A percentile compares a stretch with the other conserved stretches of the same genome.
Evolutionary conservation across 1,139 yeast genomes (phyloP).

Genomic region (Candida dubliniensis): DNA sequence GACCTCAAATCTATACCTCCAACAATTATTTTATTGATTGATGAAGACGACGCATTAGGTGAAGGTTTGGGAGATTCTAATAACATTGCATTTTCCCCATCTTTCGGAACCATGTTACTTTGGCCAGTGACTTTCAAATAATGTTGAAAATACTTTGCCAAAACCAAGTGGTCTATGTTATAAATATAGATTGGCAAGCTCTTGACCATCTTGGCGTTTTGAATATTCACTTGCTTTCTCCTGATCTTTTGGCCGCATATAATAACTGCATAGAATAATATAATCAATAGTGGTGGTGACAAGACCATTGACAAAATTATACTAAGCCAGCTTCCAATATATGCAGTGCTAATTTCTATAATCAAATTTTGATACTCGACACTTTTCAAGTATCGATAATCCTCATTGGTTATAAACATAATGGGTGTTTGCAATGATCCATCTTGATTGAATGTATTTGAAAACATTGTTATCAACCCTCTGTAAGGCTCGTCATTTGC

Average conservation of each 20-base stretch:
- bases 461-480: constrained; percentile 47
- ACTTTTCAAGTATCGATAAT: constrained; percentile 24
- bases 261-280: constrained; percentile 35
- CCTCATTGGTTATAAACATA: constrained; percentile 41
- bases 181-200: constrained; percentile 42
- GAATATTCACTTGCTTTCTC: constrained; percentile 27
- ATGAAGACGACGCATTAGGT: constrained; percentile 21
- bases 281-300: constrained; percentile 45
- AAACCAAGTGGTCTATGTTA: constrained; percentile 37
- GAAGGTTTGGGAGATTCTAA: constrained; percentile 16
- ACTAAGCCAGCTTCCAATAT: constrained; percentile 43
- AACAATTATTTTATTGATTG: constrained; percentile 23
- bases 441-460: constrained; percentile 40
- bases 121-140: constrained; percentile 31
- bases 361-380: constrained; percentile 14
- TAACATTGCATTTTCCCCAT: constrained; percentile 8
- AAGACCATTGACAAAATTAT: constrained; percentile 41
- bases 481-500: constrained; percentile 44
- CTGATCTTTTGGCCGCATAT: constrained; percentile 32
- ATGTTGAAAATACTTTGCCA: constrained; percentile 24
- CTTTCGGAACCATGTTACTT: constrained; percentile 15
- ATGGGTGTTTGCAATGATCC: constrained; percentile 36
- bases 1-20: constrained; percentile 35
- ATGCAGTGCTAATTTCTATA: constrained; percentile 31
- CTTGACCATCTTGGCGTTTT: constrained; percentile 36